Base-by-base conservation (phyloP, 73 alveolate genomes). In the Breviolum minutum region DNA sequence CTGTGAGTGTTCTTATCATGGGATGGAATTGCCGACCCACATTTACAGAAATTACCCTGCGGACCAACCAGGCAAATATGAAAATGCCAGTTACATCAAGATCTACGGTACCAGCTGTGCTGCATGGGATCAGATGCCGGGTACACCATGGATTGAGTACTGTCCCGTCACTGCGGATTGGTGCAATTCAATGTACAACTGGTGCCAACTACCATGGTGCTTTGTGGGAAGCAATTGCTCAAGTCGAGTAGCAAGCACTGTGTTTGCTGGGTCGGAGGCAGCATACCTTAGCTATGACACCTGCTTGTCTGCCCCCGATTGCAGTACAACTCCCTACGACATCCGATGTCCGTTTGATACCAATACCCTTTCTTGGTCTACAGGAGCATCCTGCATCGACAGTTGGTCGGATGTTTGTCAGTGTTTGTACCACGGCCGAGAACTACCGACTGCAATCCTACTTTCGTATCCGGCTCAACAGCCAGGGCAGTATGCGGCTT, bases 181-280 rank as follows among this genome's bases (percentile, higher is more conserved):
- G 94, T 86, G 80, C 63, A 63, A 54, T 16, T 74, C 98, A 1
- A 69, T 60, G 79, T 54, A 48, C 73, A 90, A 90, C 77, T 90
- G 88, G 87, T 90, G 97, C 88, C 97, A 90, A 88, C 83, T 90
- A 40, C 88, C 97, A 54, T 90, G 97, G 97, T 90, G 97, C 87
- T 90, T 70, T 29, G 97, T 90, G 63, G 97, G 97, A 13, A 8
- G 76, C 74, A 26, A n/a, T 26, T 90, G 97, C 88, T 13, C 62
- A 17, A 40, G 88, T 6, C 63, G 82, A 8, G 76, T 90, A 9
- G 87, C 97, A 63, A 71, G 76, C 16, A 40, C 62, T 13, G 88
- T 71, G 22, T 90, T 90, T 64, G 84, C 81, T 26, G 97, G 97
- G 29, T 69, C 97, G 27, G 97, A 27, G 17, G 84, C 88, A 16